phyloP scores from a whole-genome alignment of 192 early-diverging fungal species.

The Coemansia sp. region DNA sequence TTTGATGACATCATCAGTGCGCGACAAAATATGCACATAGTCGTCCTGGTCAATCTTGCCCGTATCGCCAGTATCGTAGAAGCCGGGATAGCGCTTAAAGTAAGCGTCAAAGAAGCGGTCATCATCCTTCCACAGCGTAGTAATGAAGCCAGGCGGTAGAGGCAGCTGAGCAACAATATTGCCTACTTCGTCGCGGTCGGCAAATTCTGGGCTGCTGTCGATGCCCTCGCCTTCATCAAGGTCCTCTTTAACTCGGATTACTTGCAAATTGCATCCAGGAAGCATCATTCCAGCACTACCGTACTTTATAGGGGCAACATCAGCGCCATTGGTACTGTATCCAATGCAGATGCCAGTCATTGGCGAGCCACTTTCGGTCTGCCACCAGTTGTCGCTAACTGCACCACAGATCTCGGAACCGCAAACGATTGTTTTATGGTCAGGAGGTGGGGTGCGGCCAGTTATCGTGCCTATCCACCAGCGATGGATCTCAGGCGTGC shows the following conservation, averaged over 20 bases:
- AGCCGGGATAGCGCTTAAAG: constrained; percentile 73
- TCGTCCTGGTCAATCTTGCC: constrained; percentile 76
- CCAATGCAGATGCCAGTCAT: constrained; percentile 73
- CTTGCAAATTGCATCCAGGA: constrained; percentile 73
- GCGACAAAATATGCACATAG: constrained; percentile 67
- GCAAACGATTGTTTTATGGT: constrained; percentile 13
- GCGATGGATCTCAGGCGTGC: constrained; percentile 72
- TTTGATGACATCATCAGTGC: constrained; percentile 81
- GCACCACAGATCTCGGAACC: constrained; percentile 42
- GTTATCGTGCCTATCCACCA: constrained; percentile 54
- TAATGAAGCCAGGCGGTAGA: constrained; percentile 74
- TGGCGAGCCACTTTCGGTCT: constrained; percentile 83
- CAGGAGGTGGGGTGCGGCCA: constrained; percentile 14
- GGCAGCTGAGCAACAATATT: constrained; percentile 78
- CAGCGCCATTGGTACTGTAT: constrained; percentile 31
- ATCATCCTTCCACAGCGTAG: constrained; percentile 78
- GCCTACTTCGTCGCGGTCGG: constrained; percentile 64
- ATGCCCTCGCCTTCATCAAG: constrained; percentile 38
- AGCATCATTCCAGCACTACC: constrained; percentile 79
- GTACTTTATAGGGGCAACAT: constrained; percentile 49
- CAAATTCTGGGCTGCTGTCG: constrained; percentile 35
- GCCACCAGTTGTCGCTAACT: constrained; percentile 88
- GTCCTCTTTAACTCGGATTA: constrained; percentile 57
- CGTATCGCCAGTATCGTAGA: constrained; percentile 80
- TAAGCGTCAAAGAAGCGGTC: constrained; percentile 69